Base-by-base conservation (phyloP, 768 basidiomycete species). In the Wakefieldia striispora region DNA sequence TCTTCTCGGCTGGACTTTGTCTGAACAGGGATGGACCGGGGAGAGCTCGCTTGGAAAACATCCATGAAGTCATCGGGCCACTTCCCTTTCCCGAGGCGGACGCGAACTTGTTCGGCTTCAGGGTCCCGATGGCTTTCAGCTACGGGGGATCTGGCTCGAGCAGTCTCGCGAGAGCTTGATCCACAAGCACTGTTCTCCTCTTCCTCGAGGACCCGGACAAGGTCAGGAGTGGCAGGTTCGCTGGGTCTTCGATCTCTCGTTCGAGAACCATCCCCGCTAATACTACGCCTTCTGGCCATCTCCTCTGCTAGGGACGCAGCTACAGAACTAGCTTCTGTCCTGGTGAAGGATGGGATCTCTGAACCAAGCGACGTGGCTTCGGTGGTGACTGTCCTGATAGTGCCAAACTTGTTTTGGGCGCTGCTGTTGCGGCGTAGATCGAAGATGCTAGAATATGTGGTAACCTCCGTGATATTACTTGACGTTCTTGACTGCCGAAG, bases 1-100 rank as follows among this genome's bases (percentile, higher is more conserved):
- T 63, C 62, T 33, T 53, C 54, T 50, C 60, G 61, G 52, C 63
- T 61, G 16, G 33, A 20, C 43, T 45, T 48, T 19, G 51, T 42
- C 33, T 49, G 55, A 45, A 64, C 48, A 58, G 71, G 65, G 48
- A 68, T 67, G 42, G 63, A 63, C 48, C 50, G 65, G 43, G 58
- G 36, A 67, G 65, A 63, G 47, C 44, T 55, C 36, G 52, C 54
- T 46, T 74, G 73, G 52, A 86, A 79, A 24, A 73, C 81, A 55
- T 82, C 81, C 47, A 90, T 63, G 63, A 89, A 87, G 65, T 89
- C 88, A 67, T 89, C 86, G 0, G 89, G 86, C 86, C 86, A 90
- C 66, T 86, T 88, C 50, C 85, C 88, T 64, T 89, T 87, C 29
- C 82, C 81, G 29, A 89, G 78, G 47, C 82, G 76, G 54, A 88